Percentiles rank a stretch among this genome's conserved stretches.
Conservation (phyloP, 768 basidiomycete genomes). For the Brasilioporus rufonigricans region DNA sequence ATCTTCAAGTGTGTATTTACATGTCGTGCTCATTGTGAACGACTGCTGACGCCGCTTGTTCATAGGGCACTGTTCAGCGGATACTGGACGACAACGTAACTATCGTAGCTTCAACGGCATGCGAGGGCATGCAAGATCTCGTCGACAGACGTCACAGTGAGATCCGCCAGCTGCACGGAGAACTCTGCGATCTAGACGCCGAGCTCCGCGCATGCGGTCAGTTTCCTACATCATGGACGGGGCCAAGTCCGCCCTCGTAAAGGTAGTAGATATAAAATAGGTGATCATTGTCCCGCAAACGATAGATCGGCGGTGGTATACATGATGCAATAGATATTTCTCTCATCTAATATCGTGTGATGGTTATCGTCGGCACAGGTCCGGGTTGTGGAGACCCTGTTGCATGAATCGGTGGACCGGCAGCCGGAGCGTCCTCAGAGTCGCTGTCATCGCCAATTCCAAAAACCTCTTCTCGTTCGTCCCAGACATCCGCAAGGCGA, state of each 20-base stretch:
- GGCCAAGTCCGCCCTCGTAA: background rate
- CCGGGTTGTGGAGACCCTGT: slow-evolving; percentile 2
- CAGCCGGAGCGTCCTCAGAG: slow-evolving; percentile 39
- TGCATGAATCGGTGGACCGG: slow-evolving; percentile 2
- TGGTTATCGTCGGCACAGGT: slow-evolving; percentile 28
- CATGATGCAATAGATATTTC: slow-evolving; percentile 24
- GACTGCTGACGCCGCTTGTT: slow-evolving; percentile 1
- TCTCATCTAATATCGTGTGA: slow-evolving; percentile 24
- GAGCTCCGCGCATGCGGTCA: slow-evolving; percentile 25
- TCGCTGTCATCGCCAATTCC: slow-evolving; percentile 65
- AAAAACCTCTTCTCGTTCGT: slow-evolving; percentile 75
- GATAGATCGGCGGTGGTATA: slow-evolving; percentile 23
- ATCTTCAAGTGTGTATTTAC: slow-evolving; percentile 50
- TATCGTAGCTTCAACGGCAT: slow-evolving; percentile 49
- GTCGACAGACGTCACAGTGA: slow-evolving; percentile 43
- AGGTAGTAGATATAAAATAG: slow-evolving; percentile 12
- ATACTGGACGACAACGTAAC: slow-evolving; percentile 52
- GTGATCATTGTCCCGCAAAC: slow-evolving; percentile 3
- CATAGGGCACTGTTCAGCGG: slow-evolving; percentile 45
- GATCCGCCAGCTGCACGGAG: slow-evolving; percentile 41
- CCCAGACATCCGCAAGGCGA: slow-evolving; percentile 67
- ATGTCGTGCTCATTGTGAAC: background rate
- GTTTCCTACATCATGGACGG: slow-evolving; percentile 9
- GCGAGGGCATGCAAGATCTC: slow-evolving; percentile 42
- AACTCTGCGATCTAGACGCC: slow-evolving; percentile 40